Percentiles rank a stretch among this genome's conserved stretches.
Conservation (phyloP, 2,329 filamentous ascomycete genomes). For the Phaeoacremonium minimum region DNA sequence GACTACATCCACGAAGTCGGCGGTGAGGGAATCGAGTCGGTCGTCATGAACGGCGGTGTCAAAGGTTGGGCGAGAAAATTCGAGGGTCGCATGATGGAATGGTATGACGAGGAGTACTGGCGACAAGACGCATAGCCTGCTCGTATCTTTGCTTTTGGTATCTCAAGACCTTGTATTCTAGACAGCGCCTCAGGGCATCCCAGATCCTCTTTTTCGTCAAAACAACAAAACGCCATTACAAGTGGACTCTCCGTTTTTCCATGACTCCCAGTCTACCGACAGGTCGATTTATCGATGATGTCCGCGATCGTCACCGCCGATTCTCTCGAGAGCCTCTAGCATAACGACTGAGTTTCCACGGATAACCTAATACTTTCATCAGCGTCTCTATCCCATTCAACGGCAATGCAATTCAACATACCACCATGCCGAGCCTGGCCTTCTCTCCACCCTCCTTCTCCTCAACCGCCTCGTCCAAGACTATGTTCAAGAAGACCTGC, state of each 20-base stretch:
- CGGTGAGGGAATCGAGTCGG: constrained; percentile 36
- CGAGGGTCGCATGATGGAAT: constrained; percentile 41
- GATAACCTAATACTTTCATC: constrained; percentile 77
- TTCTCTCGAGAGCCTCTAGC: constrained; percentile 77
- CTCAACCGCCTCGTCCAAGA: constrained; percentile 93
- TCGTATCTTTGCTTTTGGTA: constrained; percentile 3
- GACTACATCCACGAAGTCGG: constrained; percentile 45
- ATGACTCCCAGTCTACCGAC: background rate
- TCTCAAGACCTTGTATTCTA: constrained; percentile 1
- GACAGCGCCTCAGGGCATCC: constrained; percentile 1
- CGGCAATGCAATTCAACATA: constrained; percentile 38
- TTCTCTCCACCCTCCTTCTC: constrained; percentile 92
- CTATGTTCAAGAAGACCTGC: constrained; percentile 96
- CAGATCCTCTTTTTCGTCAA: constrained; percentile 1
- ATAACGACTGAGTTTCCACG: constrained; percentile 98
- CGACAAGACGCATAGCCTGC: constrained; percentile 4
- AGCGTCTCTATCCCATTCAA: too few relatives aligned
- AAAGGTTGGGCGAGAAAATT: constrained; percentile 50
- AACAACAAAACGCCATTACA: background rate
- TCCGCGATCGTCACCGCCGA: constrained; percentile 58
- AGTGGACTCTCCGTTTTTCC: background rate
- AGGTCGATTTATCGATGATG: constrained; percentile 20
- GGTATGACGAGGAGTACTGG: constrained; percentile 41
- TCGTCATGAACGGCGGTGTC: constrained; percentile 47
- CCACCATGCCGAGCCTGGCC: constrained; percentile 86